Conservation (phyloP, 2,329 filamentous ascomycete genomes). For the Hymenoscyphus albidus region DNA sequence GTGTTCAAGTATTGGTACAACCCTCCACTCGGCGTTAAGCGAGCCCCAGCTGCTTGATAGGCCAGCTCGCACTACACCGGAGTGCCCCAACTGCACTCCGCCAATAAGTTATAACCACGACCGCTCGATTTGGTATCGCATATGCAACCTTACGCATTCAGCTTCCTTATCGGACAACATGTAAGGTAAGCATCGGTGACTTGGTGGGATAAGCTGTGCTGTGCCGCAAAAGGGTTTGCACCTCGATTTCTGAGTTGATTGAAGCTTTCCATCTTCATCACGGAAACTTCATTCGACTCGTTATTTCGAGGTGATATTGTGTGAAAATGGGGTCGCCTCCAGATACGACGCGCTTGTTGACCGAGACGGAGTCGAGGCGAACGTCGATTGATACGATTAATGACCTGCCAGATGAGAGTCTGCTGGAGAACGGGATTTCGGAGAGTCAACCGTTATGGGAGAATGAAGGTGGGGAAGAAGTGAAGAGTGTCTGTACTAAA, state of each 20-base stretch:
- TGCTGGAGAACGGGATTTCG: background rate
- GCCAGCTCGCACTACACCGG: background rate
- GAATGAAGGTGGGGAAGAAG: background rate
- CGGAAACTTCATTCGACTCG: background rate
- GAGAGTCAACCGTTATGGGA: too few species aligned
- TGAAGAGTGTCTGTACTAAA: conserved; percentile 5
- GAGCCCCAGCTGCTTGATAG: background rate
- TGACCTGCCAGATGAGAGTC: background rate
- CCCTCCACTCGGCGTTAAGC: background rate
- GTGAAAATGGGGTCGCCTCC: background rate
- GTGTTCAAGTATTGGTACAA: too few species aligned
- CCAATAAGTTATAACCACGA: background rate
- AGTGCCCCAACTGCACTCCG: background rate
- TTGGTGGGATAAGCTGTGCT: background rate
- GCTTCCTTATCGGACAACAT: conserved; percentile 1
- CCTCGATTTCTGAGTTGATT: background rate
- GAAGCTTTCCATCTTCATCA: background rate
- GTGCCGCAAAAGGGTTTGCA: background rate
- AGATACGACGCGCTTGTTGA: background rate
- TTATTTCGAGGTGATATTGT: background rate
- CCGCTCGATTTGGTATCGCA: background rate
- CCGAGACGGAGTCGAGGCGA: background rate
- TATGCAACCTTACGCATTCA: background rate
- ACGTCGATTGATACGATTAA: conserved; percentile 7
- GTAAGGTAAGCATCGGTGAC: background rate